Base-by-base conservation (phyloP, 139 green algal genomes). In the Tetradesmus lagerheimii region DNA sequence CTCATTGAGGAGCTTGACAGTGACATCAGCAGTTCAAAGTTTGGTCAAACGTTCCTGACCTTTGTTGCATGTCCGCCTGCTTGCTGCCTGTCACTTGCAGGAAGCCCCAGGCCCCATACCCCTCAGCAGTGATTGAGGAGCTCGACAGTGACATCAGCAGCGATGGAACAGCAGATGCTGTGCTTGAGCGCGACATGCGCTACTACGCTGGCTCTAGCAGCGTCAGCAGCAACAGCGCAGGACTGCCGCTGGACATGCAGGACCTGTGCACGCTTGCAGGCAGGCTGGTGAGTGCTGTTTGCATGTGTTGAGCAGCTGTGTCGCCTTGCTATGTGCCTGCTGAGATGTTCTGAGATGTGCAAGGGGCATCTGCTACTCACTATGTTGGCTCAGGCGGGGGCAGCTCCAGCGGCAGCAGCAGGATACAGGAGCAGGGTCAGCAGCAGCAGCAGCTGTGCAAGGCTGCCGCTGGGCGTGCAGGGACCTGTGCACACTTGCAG, bases 21-120 rank as follows among this genome's bases (percentile, higher is more conserved):
- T 38, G 81, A 87, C 50, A 35, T 35, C 81, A 87, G 81, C 81
- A 87, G 81, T n/a, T n/a, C n/a, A n/a, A n/a, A n/a, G n/a, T n/a
- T n/a, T n/a, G n/a, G n/a, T n/a, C n/a, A n/a, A n/a, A n/a, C n/a
- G n/a, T n/a, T n/a, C n/a, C n/a, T n/a, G n/a, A n/a, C n/a, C n/a
- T n/a, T n/a, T n/a, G n/a, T n/a, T n/a, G n/a, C n/a, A n/a, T n/a
- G n/a, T n/a, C 45, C 45, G 45, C 45, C 45, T 57, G 11, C 45
- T n/a, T 12, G 14, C 57, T 71, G 57, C 57, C 25, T 20, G 15
- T 14, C 50, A 64, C 50, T 71, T 71, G 57, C 57, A 71, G 57
- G 57, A 71, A 71, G 57, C 57, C 57, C 20, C 53, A 87, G 81
- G 53, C 18, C 1, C 34, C 81, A 20, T 35, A 71, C 57, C 50